Evolutionary conservation across 257 asterid species (phyloP).

Genomic region (Nicotiana benthamiana): DNA sequence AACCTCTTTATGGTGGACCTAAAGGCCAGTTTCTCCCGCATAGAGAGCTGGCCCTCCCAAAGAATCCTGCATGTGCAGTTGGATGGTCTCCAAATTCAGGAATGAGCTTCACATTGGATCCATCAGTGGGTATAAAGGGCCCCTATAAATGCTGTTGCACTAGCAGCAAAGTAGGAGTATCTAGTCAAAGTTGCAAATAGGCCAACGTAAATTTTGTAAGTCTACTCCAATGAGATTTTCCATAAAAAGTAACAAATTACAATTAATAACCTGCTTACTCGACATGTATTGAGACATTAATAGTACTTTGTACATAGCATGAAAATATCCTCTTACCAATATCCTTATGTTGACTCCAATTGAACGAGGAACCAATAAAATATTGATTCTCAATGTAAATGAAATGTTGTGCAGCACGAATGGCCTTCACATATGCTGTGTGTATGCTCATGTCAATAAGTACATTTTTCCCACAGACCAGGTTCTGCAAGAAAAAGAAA

Average conservation of each 20-base stretch:
- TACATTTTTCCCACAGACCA: conserved; percentile 90
- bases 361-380: conserved; percentile 91
- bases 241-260: background rate
- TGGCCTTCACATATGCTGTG: conserved; percentile 85
- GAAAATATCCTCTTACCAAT: conserved; percentile 43
- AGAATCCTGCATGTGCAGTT: conserved; percentile 1
- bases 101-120: background rate
- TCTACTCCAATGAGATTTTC: background rate
- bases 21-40: background rate
- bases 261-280: background rate
- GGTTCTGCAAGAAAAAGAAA: conserved; percentile 45
- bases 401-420: conserved; percentile 92
- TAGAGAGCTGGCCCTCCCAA: background rate
- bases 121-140: background rate
- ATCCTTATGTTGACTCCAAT: conserved; percentile 78
- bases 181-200: background rate
- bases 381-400: conserved; percentile 94
- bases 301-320: background rate
- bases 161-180: background rate
- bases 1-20: background rate
- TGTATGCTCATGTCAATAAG: conserved; percentile 98
- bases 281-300: background rate
- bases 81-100: background rate
- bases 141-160: background rate
- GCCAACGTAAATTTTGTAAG: background rate